phyloP scores from a whole-genome alignment of 345 rosid species.

The Aquilaria malaccensis region DNA sequence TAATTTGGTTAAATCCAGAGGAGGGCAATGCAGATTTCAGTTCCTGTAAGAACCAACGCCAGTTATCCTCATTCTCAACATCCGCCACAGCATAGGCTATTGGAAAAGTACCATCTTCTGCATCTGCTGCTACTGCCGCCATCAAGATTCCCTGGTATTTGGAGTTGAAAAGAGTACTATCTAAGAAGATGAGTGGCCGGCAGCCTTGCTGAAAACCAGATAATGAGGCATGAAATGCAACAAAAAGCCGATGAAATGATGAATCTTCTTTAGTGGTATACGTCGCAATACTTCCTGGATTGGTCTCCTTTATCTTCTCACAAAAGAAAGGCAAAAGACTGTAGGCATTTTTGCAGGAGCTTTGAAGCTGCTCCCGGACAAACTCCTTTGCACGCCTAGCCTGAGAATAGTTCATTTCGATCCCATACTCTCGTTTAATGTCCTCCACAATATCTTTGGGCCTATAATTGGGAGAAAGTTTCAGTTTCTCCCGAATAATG shows the following conservation, averaged over 20 bases:
- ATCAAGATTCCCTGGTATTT: conserved; percentile 75
- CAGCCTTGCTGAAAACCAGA: conserved; percentile 85
- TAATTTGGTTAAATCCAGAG: conserved; percentile 31
- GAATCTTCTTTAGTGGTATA: conserved; percentile 86
- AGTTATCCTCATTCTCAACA: conserved; percentile 74
- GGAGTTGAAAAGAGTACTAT: conserved; percentile 60
- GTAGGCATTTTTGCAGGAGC: conserved; percentile 82
- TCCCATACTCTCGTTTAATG: conserved; percentile 81
- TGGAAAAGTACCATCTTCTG: conserved; percentile 75
- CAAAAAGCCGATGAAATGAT: conserved; percentile 79
- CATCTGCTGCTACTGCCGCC: conserved; percentile 70
- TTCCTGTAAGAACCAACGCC: conserved; percentile 82
- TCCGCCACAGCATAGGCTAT: conserved; percentile 82
- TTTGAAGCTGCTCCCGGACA: conserved; percentile 94
- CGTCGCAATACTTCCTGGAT: conserved; percentile 78
- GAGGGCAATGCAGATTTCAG: conserved; percentile 55
- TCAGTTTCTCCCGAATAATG: conserved; percentile 82
- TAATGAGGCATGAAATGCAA: conserved; percentile 79
- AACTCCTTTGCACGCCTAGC: conserved; percentile 94
- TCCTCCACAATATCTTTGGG: conserved; percentile 93
- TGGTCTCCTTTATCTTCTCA: conserved; percentile 87
- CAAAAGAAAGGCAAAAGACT: conserved; percentile 72
- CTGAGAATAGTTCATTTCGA: conserved; percentile 84
- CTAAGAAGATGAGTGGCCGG: conserved; percentile 82
- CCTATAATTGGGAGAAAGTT: conserved; percentile 72